phyloP scores from a whole-genome alignment of 345 rosid genomes.

The Bruguiera sexangula region DNA sequence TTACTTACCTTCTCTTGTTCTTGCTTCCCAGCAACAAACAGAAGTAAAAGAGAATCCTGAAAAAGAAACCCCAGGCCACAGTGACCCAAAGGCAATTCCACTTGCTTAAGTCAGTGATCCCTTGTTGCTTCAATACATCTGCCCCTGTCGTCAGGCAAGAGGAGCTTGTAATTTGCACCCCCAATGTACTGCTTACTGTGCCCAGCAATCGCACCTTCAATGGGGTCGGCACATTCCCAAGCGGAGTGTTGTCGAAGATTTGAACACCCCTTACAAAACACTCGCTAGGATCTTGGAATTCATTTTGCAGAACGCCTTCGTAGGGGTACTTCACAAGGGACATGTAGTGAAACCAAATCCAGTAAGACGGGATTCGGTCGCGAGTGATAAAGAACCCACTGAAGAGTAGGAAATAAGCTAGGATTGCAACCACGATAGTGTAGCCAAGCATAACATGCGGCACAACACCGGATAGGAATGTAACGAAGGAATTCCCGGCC shows the following conservation, averaged over 20 bases:
- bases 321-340: conserved; percentile 88
- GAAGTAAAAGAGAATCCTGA: conserved; percentile 77
- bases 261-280: conserved; percentile 80
- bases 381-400: conserved; percentile 94
- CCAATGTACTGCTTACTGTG: conserved; percentile 50
- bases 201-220: conserved; percentile 52
- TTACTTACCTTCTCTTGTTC: conserved; percentile 67
- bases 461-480: conserved; percentile 84
- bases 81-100: conserved; percentile 83
- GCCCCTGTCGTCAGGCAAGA: conserved; percentile 79
- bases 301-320: conserved; percentile 80
- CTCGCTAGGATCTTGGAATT: conserved; percentile 59
- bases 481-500: conserved; percentile 92
- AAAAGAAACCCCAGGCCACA: conserved; percentile 86
- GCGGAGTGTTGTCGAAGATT: conserved; percentile 81
- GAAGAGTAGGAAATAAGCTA: conserved; percentile 88
- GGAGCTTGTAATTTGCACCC: conserved; percentile 57
- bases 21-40: conserved; percentile 80
- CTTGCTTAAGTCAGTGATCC: conserved; percentile 62
- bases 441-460: conserved; percentile 96
- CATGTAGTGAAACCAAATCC: conserved; percentile 98
- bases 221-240: conserved; percentile 42
- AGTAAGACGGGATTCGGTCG: conserved; percentile 71
- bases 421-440: conserved; percentile 80
- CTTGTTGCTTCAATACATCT: conserved; percentile 63